phyloP scores from a whole-genome alignment of 768 basidiomycete genomes.

The Trichaptum fuscoviolaceum region DNA sequence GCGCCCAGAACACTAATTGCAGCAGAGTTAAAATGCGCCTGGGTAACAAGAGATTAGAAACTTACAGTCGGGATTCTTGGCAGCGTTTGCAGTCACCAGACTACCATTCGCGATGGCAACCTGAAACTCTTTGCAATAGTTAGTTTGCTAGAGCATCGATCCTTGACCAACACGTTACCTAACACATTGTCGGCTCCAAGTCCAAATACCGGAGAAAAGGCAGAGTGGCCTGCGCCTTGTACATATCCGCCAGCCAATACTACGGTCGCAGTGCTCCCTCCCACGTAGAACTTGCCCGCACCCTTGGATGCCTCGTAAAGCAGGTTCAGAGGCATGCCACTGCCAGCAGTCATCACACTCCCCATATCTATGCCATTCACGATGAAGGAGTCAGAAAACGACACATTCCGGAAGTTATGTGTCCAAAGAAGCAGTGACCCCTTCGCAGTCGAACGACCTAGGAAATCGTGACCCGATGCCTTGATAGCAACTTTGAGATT shows the following conservation, averaged over 20 bases:
- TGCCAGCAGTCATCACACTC: constrained; percentile 24
- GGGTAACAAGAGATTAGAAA: not conserved
- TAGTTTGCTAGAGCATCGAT: too few relatives aligned
- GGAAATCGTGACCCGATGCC: constrained; percentile 35
- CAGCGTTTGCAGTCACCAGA: constrained; percentile 21
- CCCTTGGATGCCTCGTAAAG: constrained; percentile 20
- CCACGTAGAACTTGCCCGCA: constrained; percentile 21
- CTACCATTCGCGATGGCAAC: constrained; percentile 28
- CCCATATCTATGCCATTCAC: constrained; percentile 19
- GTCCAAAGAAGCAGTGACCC: constrained; percentile 38
- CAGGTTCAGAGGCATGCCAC: constrained; percentile 20
- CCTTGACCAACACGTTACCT: constrained; percentile 8
- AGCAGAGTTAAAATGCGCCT: not conserved
- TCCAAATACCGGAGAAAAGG: constrained; percentile 21
- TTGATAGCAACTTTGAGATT: constrained; percentile 29
- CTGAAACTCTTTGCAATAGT: constrained; percentile 18
- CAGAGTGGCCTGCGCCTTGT: constrained; percentile 27
- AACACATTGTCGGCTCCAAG: constrained; percentile 24
- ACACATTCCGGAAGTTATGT: constrained; percentile 30
- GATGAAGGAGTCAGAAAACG: constrained; percentile 22
- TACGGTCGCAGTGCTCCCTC: constrained; percentile 24
- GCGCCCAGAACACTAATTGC: constrained; percentile 41
- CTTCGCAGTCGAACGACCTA: constrained; percentile 39
- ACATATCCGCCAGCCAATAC: constrained; percentile 27
- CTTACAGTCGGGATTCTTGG: constrained; percentile 22